Conservation (phyloP, 202 grass and related monocot genomes). For the Setaria viridis region DNA sequence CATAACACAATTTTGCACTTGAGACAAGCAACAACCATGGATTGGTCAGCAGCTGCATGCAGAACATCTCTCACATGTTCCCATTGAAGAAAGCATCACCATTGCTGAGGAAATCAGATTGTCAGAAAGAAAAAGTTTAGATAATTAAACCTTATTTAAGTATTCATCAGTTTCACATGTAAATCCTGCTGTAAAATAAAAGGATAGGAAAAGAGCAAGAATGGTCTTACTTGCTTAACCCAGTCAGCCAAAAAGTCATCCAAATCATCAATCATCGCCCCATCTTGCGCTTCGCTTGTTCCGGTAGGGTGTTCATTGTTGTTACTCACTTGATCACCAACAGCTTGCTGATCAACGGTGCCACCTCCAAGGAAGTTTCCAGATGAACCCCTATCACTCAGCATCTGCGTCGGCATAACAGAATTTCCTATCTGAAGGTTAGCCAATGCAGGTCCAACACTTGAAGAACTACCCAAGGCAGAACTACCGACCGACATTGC, state of each 20-base stretch:
- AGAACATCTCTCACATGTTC: neutral
- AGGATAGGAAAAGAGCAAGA: neutral
- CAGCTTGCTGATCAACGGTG: neutral
- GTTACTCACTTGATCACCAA: slow-evolving; percentile 14
- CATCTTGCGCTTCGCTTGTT: neutral
- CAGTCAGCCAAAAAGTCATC: slow-evolving; percentile 23
- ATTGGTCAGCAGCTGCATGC: neutral
- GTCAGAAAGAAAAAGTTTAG: slow-evolving; percentile 27
- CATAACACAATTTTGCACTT: slow-evolving; percentile 4
- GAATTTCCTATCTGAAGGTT: neutral
- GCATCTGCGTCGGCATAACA: neutral
- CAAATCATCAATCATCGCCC: neutral
- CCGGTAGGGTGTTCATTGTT: slow-evolving; percentile 7
- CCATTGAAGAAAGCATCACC: neutral
- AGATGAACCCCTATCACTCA: slow-evolving; percentile 10
- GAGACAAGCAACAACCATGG: slow-evolving; percentile 11
- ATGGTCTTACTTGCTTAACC: slow-evolving; percentile 42
- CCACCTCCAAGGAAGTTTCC: neutral
- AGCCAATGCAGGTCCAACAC: neutral
- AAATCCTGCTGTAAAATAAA: neutral
- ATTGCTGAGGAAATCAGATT: neutral
- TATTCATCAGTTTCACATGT: neutral
- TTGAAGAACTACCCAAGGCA: slow-evolving; percentile 24
- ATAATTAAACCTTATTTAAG: neutral
- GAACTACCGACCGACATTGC: neutral